Evolutionary conservation across 2,329 filamentous ascomycete species (phyloP).

Genomic region (Sordariomycetes sp.): DNA sequence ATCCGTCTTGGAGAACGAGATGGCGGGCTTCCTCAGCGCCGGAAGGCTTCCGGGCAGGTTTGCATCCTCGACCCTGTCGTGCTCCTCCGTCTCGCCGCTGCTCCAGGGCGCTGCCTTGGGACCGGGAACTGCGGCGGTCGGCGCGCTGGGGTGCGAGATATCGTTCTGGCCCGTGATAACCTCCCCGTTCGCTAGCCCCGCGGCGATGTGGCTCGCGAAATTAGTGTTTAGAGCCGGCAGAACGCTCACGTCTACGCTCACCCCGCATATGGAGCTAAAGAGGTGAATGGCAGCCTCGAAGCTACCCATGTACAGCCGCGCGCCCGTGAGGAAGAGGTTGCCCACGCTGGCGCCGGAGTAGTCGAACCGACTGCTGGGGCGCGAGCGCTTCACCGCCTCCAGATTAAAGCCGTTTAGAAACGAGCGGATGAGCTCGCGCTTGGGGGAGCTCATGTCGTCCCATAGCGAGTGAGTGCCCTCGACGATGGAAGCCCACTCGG

Average conservation of each 20-base stretch:
- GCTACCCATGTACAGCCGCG: conserved; percentile 80
- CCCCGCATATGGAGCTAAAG: conserved; percentile 74
- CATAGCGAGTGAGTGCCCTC: conserved; percentile 73
- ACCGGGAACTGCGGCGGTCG: conserved; percentile 33
- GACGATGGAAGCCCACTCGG: conserved; percentile 82
- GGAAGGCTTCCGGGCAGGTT: conserved; percentile 75
- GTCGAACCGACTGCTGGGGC: conserved; percentile 65
- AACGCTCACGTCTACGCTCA: conserved; percentile 65
- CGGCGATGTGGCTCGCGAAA: conserved; percentile 90
- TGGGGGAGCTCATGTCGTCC: conserved; percentile 57
- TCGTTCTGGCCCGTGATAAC: conserved; percentile 86
- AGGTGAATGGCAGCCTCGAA: conserved; percentile 92
- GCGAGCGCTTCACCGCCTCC: conserved; percentile 66
- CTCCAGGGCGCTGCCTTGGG: conserved; percentile 19
- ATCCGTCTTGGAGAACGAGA: conserved; percentile 66
- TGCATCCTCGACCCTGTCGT: conserved; percentile 66
- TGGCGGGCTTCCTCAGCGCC: conserved; percentile 68
- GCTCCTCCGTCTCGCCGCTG: conserved; percentile 25
- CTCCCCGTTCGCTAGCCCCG: conserved; percentile 63
- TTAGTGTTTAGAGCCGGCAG: conserved; percentile 90
- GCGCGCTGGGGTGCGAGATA: conserved; percentile 72
- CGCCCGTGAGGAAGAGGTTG: conserved; percentile 74
- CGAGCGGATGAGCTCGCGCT: conserved; percentile 66
- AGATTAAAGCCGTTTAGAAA: conserved; percentile 68
- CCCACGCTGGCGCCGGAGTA: conserved; percentile 68